phyloP scores from a whole-genome alignment of 1,284 basidiomycete species.

The Malassezia psittaci region DNA sequence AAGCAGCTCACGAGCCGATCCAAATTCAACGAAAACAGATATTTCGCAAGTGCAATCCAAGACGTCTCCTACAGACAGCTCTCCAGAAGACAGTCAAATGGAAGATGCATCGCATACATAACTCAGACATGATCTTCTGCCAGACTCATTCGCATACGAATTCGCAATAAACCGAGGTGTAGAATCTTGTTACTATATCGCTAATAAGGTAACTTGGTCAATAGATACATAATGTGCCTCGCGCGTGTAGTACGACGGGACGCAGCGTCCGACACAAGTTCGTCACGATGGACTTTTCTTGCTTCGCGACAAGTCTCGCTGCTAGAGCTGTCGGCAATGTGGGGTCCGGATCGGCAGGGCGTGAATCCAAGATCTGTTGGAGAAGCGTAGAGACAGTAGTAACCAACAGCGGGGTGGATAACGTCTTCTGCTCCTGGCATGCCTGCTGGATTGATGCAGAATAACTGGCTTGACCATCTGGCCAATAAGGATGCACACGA shows the following conservation, averaged over 20 bases:
- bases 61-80: neutral
- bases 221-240: neutral
- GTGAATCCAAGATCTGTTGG: neutral
- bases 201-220: too few relatives aligned
- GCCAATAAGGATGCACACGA: constrained; percentile 1
- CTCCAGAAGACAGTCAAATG: neutral
- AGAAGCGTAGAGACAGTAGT: neutral
- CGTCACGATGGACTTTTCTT: neutral
- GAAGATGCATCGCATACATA: neutral
- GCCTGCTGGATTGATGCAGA: neutral
- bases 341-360: neutral
- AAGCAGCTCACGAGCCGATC: too few relatives aligned
- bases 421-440: neutral
- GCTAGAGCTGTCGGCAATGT: constrained; percentile 2
- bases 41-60: too few relatives aligned
- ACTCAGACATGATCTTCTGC: too few relatives aligned
- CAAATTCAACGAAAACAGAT: too few relatives aligned
- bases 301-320: constrained; percentile 1
- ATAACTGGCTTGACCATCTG: constrained; percentile 7
- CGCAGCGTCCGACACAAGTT: constrained; percentile 7
- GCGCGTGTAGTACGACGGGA: constrained; percentile 5
- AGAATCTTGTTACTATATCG: too few relatives aligned
- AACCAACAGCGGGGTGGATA: neutral
- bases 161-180: too few relatives aligned
- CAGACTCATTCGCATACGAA: too few relatives aligned